These are phyloP conservation scores for Boletus fagicola DNA, from an alignment of 768 basidiomycete genomes.

Conservation along the genomic window DNA sequence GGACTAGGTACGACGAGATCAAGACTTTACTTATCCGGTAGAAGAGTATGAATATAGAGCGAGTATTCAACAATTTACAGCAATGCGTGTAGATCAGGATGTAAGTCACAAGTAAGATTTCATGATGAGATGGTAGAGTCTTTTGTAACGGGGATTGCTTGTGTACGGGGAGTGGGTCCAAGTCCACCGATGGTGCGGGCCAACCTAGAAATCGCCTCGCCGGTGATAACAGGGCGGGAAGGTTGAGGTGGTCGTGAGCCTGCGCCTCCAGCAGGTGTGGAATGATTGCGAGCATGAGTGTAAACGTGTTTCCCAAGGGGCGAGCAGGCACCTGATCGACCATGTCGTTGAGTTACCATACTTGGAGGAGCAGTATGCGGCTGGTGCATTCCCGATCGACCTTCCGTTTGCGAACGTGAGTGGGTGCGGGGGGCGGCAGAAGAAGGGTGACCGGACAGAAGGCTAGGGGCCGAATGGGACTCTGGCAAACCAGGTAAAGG, in stretches of 20 bases:
- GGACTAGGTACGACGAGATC: slow-evolving; percentile 15
- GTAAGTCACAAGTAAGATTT: slow-evolving; percentile 10
- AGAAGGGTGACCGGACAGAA: slow-evolving; percentile 34
- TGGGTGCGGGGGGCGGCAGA: slow-evolving; percentile 38
- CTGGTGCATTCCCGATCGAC: slow-evolving; percentile 39
- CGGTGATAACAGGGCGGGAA: slow-evolving; percentile 68
- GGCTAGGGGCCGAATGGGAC: slow-evolving; percentile 35
- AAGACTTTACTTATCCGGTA: slow-evolving; percentile 19
- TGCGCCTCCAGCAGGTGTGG: slow-evolving; percentile 46
- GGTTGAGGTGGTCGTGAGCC: slow-evolving; percentile 43
- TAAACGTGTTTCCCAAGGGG: slow-evolving; percentile 39
- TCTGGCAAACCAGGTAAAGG: slow-evolving; percentile 40
- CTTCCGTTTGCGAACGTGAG: slow-evolving; percentile 56
- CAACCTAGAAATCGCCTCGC: slow-evolving; percentile 65
- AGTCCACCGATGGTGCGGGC: slow-evolving; percentile 57
- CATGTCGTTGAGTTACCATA: slow-evolving; percentile 30
- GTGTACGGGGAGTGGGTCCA: slow-evolving; percentile 26
- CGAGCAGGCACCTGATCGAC: slow-evolving; percentile 46
- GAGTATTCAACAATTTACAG: slow-evolving; percentile 12
- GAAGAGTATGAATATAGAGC: slow-evolving; percentile 15
- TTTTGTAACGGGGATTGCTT: slow-evolving; percentile 26
- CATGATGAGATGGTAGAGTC: slow-evolving; percentile 28
- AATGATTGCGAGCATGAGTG: slow-evolving; percentile 57
- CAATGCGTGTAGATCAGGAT: slow-evolving; percentile 10
- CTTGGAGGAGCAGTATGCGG: slow-evolving; percentile 26